Evolutionary conservation across 2,329 filamentous ascomycete species (phyloP), one percentile per base, ranked within the genome.

Genomic region (Aspergillus cejpii): DNA sequence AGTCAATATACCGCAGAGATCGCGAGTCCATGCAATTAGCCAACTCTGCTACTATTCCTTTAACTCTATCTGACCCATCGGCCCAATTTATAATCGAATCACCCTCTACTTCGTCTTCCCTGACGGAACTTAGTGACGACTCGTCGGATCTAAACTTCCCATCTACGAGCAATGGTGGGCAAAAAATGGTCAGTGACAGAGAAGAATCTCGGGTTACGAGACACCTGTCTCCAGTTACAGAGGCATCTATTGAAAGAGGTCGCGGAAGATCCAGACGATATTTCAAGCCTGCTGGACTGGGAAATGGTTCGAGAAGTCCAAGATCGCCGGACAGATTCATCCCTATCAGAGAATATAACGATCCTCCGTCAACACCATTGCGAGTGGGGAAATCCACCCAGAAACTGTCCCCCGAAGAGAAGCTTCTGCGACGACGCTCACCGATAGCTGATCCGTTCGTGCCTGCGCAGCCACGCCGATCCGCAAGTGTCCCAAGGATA

Each of bases 261-360:
- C 49, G 51, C 5, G 31, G 21, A 14, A 52, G 38, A 43, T 23
- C 33, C 10, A 63, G 53, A 50, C 48, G 39, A 27, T 44, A 44
- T 42, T 31, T 44, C 14, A 48, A 44, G 41, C 12, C 42, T 29
- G 47, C 44, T 23, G 28, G 37, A 37, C 27, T 49, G 40, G 42
- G 47, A 26, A 47, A 43, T 17, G 34, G 39, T 1, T 52, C 53
- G 27, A 55, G 37, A 26, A 52, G 52, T 12, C 59, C 61, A 11
- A 45, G 48, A 10, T 71, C 69, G 8, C 74, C 74, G 17, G 81
- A 84, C 60, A 73, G 81, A 21, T 84, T 83, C 57, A 74, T 84
- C 36, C 71, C 76, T 24, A 57, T 57, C 41, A 68, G 74, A 38
- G 67, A 69, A 39, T 67, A 67, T 37, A 61, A 64, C 4, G 63